A percentile compares a stretch with the other conserved stretches of the same genome.
phyloP scores from a whole-genome alignment of 108 stramenopile genomes.

The Nitzschia sp. region DNA sequence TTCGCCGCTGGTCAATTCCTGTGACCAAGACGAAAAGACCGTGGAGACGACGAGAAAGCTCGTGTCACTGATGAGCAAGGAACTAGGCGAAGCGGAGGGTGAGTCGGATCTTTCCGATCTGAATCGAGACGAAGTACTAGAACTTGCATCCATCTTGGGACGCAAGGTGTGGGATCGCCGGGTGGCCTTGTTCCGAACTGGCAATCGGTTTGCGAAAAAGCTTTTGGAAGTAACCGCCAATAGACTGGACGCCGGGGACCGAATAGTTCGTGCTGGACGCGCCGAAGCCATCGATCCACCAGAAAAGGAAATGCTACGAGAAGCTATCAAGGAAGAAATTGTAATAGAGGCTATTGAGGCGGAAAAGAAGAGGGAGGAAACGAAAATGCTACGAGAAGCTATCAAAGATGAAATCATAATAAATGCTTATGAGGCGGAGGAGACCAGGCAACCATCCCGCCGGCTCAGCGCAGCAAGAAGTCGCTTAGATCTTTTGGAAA shows the following conservation, averaged over 20 bases:
- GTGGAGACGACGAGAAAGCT: constrained; percentile 78
- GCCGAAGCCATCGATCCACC: background rate
- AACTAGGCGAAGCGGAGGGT: constrained; percentile 3
- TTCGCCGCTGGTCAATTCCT: constrained; percentile 68
- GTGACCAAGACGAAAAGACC: constrained; percentile 67
- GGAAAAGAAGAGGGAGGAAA: background rate
- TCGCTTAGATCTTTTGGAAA: background rate
- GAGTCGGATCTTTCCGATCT: constrained; percentile 55
- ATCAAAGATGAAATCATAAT: background rate
- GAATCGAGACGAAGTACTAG: constrained; percentile 52
- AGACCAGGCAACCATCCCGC: background rate
- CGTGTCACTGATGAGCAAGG: constrained; percentile 40
- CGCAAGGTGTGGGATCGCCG: constrained; percentile 77
- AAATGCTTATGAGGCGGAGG: too few relatives aligned
- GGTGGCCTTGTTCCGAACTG: constrained; percentile 59
- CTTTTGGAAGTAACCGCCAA: constrained; percentile 72
- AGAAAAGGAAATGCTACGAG: background rate
- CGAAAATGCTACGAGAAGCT: background rate
- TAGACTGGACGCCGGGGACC: constrained; percentile 50
- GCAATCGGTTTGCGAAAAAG: constrained; percentile 65
- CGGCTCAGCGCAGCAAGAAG: background rate
- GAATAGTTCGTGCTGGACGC: constrained; percentile 8
- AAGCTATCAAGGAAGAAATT: background rate
- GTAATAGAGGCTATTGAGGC: too few relatives aligned
- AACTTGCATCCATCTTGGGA: constrained; percentile 60